Base-by-base conservation (phyloP, 2,329 filamentous ascomycete genomes). In the Cercospora beticola region DNA sequence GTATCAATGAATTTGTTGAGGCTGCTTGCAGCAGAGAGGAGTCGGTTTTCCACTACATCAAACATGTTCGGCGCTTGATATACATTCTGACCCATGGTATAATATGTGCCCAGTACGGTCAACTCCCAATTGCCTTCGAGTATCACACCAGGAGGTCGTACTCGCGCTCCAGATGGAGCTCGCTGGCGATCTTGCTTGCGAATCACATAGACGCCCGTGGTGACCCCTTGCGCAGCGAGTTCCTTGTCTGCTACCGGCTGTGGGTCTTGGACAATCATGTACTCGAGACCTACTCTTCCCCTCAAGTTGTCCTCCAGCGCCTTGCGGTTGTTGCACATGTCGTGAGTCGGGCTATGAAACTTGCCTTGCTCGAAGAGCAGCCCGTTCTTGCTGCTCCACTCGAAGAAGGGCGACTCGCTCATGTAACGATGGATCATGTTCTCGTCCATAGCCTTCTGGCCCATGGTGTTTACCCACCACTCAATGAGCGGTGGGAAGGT, bases 371-470 rank as follows among this genome's bases (percentile, higher is more conserved):
- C 81, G 70, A 85, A 79, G 61, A 87, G 79, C 9, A 86, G 82
- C 70, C 85, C 84, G 78, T 90, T 90, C 77, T 89, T 89, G 69
- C 85, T 87, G 14, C 82, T 84, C 26, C 81, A 78, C 70, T 90
- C 88, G 77, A 88, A 89, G 81, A 88, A 90, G n/a, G 86, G 86
- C 1, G 86, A 88, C 72, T 86, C 82, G 66, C 83, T 82, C 76
- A 90, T 88, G 78, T 90, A 90, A 75, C 86, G 87, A 65, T 89
- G 83, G 54, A 90, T 74, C 67, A 78, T 73, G 68, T 77, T 72
- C 83, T 87, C 77, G 69, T 76, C 73, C 73, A 77, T 78, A 31
- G 69, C 70, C 65, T 73, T 63, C 23, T 69, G 67, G 18, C 67
- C 70, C 64, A 66, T 67, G 8, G 66, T 54, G 18, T 64, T 66